Percentiles rank a stretch among this genome's conserved stretches.
Conservation (phyloP, 345 rosid species). For the Hibiscus syriacus region DNA sequence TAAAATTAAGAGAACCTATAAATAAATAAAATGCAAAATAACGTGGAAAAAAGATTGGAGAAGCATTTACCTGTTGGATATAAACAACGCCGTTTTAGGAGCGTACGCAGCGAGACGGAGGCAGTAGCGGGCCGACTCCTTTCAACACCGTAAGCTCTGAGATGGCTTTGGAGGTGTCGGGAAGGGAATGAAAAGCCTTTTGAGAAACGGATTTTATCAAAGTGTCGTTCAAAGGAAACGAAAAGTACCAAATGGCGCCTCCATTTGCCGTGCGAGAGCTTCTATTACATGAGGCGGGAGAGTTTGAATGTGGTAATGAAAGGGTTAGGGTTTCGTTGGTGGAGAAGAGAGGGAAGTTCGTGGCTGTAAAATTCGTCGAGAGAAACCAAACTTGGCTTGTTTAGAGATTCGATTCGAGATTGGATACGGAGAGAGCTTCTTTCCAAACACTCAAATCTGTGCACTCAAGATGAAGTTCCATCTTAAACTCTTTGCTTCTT, state of each 20-base stretch:
- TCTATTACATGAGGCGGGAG: constrained; percentile 82
- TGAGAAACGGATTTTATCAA: constrained; percentile 59
- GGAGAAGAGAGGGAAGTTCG: constrained; percentile 57
- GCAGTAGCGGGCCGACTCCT: constrained; percentile 93
- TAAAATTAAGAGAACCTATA: neutral
- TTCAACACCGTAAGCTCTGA: constrained; percentile 68
- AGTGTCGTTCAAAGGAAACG: constrained; percentile 57
- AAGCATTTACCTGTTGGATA: constrained; percentile 66
- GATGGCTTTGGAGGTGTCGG: constrained; percentile 63
- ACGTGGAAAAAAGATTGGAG: neutral
- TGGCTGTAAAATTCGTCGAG: constrained; percentile 68
- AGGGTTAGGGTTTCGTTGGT: constrained; percentile 68
- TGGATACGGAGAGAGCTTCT: constrained; percentile 51
- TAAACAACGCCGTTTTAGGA: constrained; percentile 66
- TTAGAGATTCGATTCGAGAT: constrained; percentile 41
- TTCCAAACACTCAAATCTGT: constrained; percentile 47
- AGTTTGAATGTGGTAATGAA: constrained; percentile 68
- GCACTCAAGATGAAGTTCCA: constrained; percentile 44
- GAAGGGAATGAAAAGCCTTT: constrained; percentile 68
- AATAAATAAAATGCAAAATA: neutral
- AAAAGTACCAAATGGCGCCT: constrained; percentile 75
- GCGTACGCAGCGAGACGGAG: constrained; percentile 84
- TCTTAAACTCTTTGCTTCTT: neutral
- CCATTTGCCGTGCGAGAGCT: constrained; percentile 94
- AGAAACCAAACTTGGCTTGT: constrained; percentile 59